Conservation (phyloP, 306 rosid genomes). For the Corylus avellana region DNA sequence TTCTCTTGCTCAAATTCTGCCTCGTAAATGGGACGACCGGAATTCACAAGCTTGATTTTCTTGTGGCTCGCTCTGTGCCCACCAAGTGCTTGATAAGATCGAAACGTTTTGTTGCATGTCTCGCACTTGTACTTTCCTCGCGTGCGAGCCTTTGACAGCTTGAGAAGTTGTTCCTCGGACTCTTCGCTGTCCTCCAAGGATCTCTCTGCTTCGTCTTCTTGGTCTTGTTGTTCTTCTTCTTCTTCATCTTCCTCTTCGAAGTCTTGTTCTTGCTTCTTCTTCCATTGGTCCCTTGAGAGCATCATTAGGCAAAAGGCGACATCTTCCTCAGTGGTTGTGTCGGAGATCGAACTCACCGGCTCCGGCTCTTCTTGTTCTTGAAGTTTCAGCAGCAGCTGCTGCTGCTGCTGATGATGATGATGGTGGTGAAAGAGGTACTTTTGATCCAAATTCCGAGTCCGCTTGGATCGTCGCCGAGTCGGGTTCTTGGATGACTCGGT, state of each 20-base stretch:
- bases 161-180: conserved; percentile 41
- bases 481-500: conserved; percentile 77
- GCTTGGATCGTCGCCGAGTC: conserved; percentile 67
- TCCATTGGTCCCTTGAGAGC: conserved; percentile 85
- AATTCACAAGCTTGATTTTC: conserved; percentile 47
- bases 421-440: background rate
- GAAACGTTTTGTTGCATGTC: conserved; percentile 74
- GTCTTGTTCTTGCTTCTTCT: conserved; percentile 31
- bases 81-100: conserved; percentile 90
- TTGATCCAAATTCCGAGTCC: conserved; percentile 44
- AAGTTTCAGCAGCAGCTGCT: conserved; percentile 1
- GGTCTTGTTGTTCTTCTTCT: conserved; percentile 34
- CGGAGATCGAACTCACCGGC: conserved; percentile 71
- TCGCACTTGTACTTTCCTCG: conserved; percentile 82
- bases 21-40: background rate
- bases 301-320: conserved; percentile 83
- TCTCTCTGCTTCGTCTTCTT: conserved; percentile 30
- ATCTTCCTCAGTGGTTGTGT: conserved; percentile 70
- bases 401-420: too few relatives aligned
- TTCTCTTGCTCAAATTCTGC: conserved; percentile 32
- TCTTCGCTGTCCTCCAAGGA: conserved; percentile 52
- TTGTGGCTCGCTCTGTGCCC: conserved; percentile 98
- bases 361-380: conserved; percentile 37
- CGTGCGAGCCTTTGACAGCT: conserved; percentile 30
- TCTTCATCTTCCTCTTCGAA: conserved; percentile 13